phyloP scores from a whole-genome alignment of 148 eudicot genomes.

The Bassia scoparia region DNA sequence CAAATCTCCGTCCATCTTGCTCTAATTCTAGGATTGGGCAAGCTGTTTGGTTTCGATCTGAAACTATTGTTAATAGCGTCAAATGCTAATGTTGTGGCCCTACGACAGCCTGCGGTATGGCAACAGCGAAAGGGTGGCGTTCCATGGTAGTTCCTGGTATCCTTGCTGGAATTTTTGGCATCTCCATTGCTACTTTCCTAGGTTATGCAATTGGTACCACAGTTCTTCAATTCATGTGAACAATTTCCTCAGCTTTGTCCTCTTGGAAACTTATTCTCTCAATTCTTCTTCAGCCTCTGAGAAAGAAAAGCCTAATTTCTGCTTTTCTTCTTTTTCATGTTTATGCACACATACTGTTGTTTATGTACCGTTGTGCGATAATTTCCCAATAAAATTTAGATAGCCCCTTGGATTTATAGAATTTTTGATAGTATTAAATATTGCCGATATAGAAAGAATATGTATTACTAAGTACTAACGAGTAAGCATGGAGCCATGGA shows the following conservation, averaged over 20 bases:
- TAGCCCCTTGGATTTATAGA: no score
- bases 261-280: no score
- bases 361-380: no score
- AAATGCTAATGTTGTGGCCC: conserved; percentile 91
- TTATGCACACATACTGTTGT: no score
- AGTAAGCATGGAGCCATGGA: no score
- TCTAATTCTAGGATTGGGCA: conserved; percentile 63
- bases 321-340: no score
- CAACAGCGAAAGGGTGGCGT: conserved; percentile 87
- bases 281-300: no score
- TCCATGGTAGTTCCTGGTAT: conserved; percentile 69
- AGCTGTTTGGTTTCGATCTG: conserved; percentile 47
- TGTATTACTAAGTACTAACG: no score
- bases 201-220: conserved; percentile 64
- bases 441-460: no score
- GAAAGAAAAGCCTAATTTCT: no score
- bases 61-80: conserved; percentile 72
- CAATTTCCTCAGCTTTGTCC: not conserved
- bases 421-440: no score
- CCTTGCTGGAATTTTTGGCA: conserved; percentile 85
- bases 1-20: conserved; percentile 70
- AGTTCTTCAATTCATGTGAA: conserved; percentile 61
- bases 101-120: conserved; percentile 98
- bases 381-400: no score
- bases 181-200: conserved; percentile 76